These are phyloP conservation scores for Plasmodium sp. DNA, from an alignment of 169 alveolate genomes.

Conservation along the genomic window DNA sequence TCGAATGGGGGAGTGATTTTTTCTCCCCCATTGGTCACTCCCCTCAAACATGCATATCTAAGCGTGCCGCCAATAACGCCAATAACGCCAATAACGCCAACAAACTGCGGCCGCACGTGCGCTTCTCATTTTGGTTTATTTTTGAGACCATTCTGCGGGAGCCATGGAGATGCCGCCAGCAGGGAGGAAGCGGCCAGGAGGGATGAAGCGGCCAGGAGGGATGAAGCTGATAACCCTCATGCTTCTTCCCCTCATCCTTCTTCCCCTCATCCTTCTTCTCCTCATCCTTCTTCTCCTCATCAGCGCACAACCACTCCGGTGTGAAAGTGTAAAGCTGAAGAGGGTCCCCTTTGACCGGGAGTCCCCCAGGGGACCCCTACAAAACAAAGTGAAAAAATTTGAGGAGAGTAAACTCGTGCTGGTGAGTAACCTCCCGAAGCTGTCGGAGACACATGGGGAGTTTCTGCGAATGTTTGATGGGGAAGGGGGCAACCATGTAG, in stretches of 20 bases:
- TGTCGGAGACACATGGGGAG: not conserved
- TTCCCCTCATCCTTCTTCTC: not conserved
- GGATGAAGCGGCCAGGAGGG: too few species aligned
- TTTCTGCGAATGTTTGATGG: conserved; percentile 10
- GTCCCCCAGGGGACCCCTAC: not conserved
- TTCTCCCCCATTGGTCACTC: not conserved
- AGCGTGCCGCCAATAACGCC: not conserved
- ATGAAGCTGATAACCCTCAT: too few species aligned
- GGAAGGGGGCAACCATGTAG: not conserved
- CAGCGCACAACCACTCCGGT: not conserved
- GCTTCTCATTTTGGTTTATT: not conserved
- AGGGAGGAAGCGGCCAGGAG: not conserved
- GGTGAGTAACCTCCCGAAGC: conserved; percentile 29
- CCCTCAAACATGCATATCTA: not conserved
- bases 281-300: not conserved
- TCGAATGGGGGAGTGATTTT: not conserved
- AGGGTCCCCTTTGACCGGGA: not conserved
- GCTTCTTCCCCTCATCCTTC: not conserved
- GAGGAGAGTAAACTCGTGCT: conserved; percentile 8
- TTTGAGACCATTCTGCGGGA: not conserved
- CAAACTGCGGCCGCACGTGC: not conserved
- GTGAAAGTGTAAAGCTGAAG: conserved; percentile 12
- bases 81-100: not conserved
- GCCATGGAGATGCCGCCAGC: not conserved
- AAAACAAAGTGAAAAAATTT: conserved; percentile 46